Percentiles rank a stretch among this genome's conserved stretches.
Conservation (phyloP, 2,329 filamentous ascomycete genomes). For the Fulvia fulva region DNA sequence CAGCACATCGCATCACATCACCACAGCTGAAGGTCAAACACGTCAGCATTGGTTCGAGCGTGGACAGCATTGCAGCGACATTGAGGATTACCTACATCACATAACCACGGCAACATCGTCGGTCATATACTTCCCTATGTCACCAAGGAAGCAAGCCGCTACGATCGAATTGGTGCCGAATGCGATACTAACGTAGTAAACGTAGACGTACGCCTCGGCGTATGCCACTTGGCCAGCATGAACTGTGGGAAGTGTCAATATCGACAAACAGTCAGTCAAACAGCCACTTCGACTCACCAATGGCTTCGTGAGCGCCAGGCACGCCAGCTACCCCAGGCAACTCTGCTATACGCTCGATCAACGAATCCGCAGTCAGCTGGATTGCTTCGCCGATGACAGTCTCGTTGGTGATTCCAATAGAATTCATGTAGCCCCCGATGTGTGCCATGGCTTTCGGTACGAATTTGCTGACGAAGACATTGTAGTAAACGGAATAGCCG, state of each 20-base stretch:
- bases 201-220: slow-evolving; percentile 27
- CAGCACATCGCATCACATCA: slow-evolving; percentile 10
- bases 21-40: no score
- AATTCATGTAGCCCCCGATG: slow-evolving; percentile 50
- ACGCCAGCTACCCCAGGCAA: slow-evolving; percentile 53
- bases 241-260: slow-evolving; percentile 7
- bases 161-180: slow-evolving; percentile 30
- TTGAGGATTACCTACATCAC: no score
- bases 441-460: slow-evolving; percentile 40
- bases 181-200: slow-evolving; percentile 31
- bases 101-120: no score
- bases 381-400: slow-evolving; percentile 47
- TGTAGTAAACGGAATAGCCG: slow-evolving; percentile 41
- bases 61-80: no score
- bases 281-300: not conserved
- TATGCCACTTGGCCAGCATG: slow-evolving; percentile 27
- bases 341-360: slow-evolving; percentile 47
- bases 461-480: slow-evolving; percentile 37
- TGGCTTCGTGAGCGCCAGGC: slow-evolving; percentile 31
- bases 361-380: slow-evolving; percentile 49
- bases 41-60: no score
- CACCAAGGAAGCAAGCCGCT: slow-evolving; percentile 28
- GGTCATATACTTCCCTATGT: slow-evolving; percentile 34
- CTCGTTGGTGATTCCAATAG: slow-evolving; percentile 46
- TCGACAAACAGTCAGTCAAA: not conserved